A percentile compares a stretch with the other conserved stretches of the same genome.
Conservation (phyloP, 805 yeast genomes). For the Yarrowia sp. region DNA sequence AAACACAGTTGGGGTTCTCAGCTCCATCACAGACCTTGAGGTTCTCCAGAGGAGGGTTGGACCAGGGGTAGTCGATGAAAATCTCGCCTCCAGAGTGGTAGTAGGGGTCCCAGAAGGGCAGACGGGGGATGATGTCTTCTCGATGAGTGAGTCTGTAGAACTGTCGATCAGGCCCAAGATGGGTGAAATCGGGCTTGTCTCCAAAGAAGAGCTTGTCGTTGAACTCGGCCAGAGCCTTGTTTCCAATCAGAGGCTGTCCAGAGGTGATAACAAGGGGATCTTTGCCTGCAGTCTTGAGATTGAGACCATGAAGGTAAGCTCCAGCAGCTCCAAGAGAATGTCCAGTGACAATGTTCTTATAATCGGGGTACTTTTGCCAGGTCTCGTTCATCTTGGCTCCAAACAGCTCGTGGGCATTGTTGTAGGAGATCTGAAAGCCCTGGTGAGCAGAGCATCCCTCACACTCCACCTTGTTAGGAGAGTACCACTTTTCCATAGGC, state of each 20-base stretch:
- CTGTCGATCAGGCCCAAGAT: neutral
- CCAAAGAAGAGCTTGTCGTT: constrained; percentile 12
- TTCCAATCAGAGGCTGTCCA: constrained; percentile 11
- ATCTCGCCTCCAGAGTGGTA: constrained; percentile 11
- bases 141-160: constrained; percentile 7
- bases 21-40: constrained; percentile 16
- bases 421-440: constrained; percentile 4
- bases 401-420: neutral
- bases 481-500: constrained; percentile 7
- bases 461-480: neutral
- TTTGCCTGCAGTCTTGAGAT: neutral
- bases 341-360: constrained; percentile 7
- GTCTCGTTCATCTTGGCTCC: neutral
- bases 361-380: constrained; percentile 11
- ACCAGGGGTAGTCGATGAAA: constrained; percentile 11
- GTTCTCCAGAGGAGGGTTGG: constrained; percentile 5
- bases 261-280: constrained; percentile 17
- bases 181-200: constrained; percentile 16
- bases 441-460: neutral
- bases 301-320: constrained; percentile 2
- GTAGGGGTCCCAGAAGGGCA: constrained; percentile 9
- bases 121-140: constrained; percentile 4
- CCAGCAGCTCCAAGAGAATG: constrained; percentile 15
- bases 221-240: constrained; percentile 22
- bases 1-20: constrained; percentile 3